These are phyloP conservation scores for Eutypa lata DNA, from an alignment of 2,329 filamentous ascomycete species.

Conservation along the genomic window DNA sequence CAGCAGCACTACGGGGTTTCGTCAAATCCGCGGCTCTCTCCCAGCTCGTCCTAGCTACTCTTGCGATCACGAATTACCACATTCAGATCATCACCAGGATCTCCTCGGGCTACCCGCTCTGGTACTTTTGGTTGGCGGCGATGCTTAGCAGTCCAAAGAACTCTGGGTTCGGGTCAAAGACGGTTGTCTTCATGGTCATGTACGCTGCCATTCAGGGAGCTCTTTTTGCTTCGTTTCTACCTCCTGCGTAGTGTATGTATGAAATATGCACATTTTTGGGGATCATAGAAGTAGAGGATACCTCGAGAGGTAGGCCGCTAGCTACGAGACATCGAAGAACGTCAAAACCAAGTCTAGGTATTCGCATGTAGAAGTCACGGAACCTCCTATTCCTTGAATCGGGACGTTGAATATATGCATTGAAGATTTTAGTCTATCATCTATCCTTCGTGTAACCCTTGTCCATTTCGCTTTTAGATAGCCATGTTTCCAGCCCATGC, in stretches of 20 bases:
- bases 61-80: conserved; percentile 80
- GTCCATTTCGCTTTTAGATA: no score
- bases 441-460: no score
- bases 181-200: conserved; percentile 69
- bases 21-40: conserved; percentile 62
- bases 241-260: conserved; percentile 63
- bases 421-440: no score
- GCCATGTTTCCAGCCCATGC: no score
- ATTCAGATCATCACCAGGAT: conserved; percentile 92
- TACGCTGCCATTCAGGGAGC: conserved; percentile 82
- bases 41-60: conserved; percentile 67
- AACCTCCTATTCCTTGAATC: no score
- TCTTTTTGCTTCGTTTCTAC: conserved; percentile 85
- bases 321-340: no score
- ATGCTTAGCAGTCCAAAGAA: conserved; percentile 34
- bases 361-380: no score
- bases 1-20: conserved; percentile 22
- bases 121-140: conserved; percentile 78
- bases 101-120: conserved; percentile 82
- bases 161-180: conserved; percentile 26
- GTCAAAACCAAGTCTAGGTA: no score
- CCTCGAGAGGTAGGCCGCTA: no score
- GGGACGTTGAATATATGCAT: no score
- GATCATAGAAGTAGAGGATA: no score
- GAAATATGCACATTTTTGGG: no score